Percentiles rank a stretch among this genome's conserved stretches.
Conservation (phyloP, 371 early-diverging fungal species). For the Umbelopsis sp. region DNA sequence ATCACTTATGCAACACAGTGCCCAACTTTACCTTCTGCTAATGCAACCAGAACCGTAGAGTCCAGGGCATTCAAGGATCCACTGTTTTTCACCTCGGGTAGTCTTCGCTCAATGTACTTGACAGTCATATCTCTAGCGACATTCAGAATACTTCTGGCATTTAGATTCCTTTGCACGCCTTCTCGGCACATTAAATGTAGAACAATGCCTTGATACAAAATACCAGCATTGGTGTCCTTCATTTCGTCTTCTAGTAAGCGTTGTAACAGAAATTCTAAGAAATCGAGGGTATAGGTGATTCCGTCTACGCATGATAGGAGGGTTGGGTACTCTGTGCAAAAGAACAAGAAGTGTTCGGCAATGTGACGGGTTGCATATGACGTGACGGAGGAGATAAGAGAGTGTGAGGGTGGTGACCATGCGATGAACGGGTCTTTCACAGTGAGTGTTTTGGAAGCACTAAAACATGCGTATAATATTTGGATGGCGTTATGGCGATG, state of each 20-base stretch:
- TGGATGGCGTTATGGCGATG: constrained; percentile 41
- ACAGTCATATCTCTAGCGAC: constrained; percentile 36
- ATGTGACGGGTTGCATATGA: constrained; percentile 33
- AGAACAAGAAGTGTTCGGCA: constrained; percentile 38
- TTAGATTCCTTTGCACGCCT: constrained; percentile 37
- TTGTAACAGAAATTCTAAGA: constrained; percentile 36
- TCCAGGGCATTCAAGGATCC: constrained; percentile 34
- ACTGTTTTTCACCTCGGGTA: constrained; percentile 28
- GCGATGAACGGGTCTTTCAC: constrained; percentile 26
- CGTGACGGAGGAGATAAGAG: constrained; percentile 30
- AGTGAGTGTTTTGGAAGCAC: constrained; percentile 25
- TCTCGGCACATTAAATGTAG: constrained; percentile 45
- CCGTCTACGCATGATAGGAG: constrained; percentile 48
- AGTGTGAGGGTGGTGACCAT: constrained; percentile 33
- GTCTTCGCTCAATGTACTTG: constrained; percentile 28
- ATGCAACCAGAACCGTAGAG: constrained; percentile 24
- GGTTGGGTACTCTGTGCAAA: constrained; percentile 42
- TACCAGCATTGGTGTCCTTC: constrained; percentile 34
- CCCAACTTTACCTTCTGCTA: constrained; percentile 33
- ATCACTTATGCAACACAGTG: background rate
- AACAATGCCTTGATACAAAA: constrained; percentile 42
- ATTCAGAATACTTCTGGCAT: constrained; percentile 36
- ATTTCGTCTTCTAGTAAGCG: constrained; percentile 39
- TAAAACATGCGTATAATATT: constrained; percentile 34
- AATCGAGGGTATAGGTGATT: constrained; percentile 43